Conservation (phyloP, 257 asterid genomes). For the Plantago ovata region DNA sequence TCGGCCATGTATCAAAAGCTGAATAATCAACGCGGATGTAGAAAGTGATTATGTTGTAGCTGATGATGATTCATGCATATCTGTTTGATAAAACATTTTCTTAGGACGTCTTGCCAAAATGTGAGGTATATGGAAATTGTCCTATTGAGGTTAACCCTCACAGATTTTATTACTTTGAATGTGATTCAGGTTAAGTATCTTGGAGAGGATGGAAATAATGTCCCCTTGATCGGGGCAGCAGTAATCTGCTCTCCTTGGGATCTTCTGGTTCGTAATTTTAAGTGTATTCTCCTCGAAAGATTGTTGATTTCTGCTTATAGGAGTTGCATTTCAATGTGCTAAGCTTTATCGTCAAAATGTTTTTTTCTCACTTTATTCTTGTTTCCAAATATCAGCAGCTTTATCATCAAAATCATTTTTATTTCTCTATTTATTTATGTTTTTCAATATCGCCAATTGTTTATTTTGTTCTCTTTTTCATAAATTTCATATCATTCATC, state of each 20-base stretch:
- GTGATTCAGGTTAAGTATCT: conserved; percentile 56
- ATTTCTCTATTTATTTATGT: no score
- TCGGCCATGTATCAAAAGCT: no score
- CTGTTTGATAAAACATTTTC: not conserved
- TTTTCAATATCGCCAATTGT: no score
- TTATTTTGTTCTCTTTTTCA: no score
- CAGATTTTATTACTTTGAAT: conserved; percentile 2
- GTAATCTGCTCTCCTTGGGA: conserved; percentile 72
- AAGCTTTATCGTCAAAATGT: not conserved
- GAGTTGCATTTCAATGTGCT: not conserved
- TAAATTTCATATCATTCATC: no score
- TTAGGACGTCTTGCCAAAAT: no score
- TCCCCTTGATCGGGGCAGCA: conserved; percentile 54
- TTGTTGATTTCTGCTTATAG: not conserved
- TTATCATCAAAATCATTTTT: not conserved
- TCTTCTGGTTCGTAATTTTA: conserved; percentile 46
- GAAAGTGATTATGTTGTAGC: not conserved
- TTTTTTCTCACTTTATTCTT: no score
- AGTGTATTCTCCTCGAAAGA: not conserved
- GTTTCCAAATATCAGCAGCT: no score
- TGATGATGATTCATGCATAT: not conserved
- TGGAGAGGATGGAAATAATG: conserved; percentile 58
- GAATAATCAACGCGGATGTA: not conserved
- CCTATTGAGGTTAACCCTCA: no score
- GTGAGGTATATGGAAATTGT: no score